Base-by-base conservation (phyloP, 441 rosid genomes). In the Melastoma candidum region DNA sequence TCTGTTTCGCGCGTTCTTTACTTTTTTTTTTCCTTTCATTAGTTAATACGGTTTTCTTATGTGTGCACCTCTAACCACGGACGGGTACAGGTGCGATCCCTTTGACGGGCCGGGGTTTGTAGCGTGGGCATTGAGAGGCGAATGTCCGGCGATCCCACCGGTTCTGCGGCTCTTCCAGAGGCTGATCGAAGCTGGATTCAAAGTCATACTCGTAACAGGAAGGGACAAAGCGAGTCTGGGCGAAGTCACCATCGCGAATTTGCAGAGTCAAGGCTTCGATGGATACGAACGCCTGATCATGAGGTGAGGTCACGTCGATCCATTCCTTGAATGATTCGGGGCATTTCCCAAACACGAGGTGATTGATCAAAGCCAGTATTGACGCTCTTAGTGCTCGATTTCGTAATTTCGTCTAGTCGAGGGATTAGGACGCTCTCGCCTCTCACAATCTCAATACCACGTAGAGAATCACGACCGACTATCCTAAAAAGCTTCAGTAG, bases 71-170 rank as follows among this genome's bases (percentile, higher is more conserved):
- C 36, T 10, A 12, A 22, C 9, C 22, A 2, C 55, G 2, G 26
- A 4, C 44, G 13, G 0, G n/a, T 68, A 46, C 51, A 88, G 98
- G 73, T 82, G 98, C 2, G 95, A 88, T 3, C 92, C 97, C 7
- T 92, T 64, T 51, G 98, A 92, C 47, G 78, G 81, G 44, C 61
- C 53, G 2, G 80, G 74, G 11, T 92, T 84, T 66, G 69, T 46
- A 70, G 66, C 85, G 41, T 92, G 98, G 95, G 94, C 82, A 9
- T 49, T 68, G 71, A 74, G 46, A 65, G 97, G 80, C 64, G 79
- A 60, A 12, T 92, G 86, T 49, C 84, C 82, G 10, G 94, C 87
- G 0, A 81, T 92, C 61, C 80, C 80, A 7, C 71, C 79, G 0
- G 67, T 84, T 56, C 77, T 85, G 44, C 62, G 50, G 14, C 45